Evolutionary conservation across 2,329 filamentous ascomycete species (phyloP).

Genomic region (Monosporascus sp.): DNA sequence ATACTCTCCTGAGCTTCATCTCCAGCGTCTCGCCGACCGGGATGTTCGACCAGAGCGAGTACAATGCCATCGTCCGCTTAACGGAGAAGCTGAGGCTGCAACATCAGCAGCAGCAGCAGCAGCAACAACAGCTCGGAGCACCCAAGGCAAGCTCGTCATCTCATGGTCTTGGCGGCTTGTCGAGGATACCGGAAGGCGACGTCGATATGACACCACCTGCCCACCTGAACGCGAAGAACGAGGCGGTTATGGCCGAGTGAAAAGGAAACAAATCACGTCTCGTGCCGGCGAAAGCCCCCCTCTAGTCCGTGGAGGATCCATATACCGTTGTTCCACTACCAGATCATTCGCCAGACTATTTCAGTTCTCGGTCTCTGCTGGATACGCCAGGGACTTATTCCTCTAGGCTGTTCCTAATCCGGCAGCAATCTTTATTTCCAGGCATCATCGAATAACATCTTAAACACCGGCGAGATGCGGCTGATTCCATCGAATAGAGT

Average conservation of each 20-base stretch:
- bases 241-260: constrained; percentile 28
- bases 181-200: constrained; percentile 54
- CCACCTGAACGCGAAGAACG: constrained; percentile 27
- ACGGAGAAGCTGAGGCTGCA: constrained; percentile 80
- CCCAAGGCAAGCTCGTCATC: constrained; percentile 23
- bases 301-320: too few relatives aligned
- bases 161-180: constrained; percentile 43
- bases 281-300: too few relatives aligned
- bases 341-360: too few relatives aligned
- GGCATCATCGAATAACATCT: too few relatives aligned
- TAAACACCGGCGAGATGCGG: too few relatives aligned
- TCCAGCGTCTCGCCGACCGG: constrained; percentile 61
- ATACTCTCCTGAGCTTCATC: constrained; percentile 78
- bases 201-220: constrained; percentile 39
- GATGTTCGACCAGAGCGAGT: constrained; percentile 73
- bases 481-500: too few relatives aligned
- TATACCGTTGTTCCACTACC: too few relatives aligned
- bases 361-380: too few relatives aligned
- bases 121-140: constrained; percentile 12
- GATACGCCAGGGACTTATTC: too few relatives aligned
- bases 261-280: constrained; percentile 3
- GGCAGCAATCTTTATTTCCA: too few relatives aligned
- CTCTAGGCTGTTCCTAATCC: too few relatives aligned
- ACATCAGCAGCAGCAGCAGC: constrained; percentile 33
- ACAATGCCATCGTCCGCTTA: constrained; percentile 69